Evolutionary conservation across 805 yeast species (phyloP).

Genomic region (Pichia thaimueangensis): DNA sequence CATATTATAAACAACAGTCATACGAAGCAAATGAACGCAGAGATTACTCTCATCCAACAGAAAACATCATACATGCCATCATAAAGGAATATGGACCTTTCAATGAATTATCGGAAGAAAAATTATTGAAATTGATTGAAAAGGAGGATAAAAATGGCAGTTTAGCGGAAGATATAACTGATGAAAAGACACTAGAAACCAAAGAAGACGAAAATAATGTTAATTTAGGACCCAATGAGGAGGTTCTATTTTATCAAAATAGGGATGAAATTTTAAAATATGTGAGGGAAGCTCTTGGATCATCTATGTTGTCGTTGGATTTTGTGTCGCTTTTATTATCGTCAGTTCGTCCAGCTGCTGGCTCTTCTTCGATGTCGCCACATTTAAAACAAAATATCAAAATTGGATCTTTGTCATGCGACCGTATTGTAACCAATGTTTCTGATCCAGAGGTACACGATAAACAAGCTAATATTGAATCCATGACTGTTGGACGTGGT

Average conservation of each 20-base stretch:
- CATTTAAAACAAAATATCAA: constrained; percentile 69
- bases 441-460: constrained; percentile 15
- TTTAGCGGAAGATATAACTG: constrained; percentile 13
- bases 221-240: neutral
- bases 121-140: constrained; percentile 40
- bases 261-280: constrained; percentile 47
- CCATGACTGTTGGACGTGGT: constrained; percentile 49
- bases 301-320: constrained; percentile 81
- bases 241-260: constrained; percentile 36
- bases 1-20: constrained; percentile 8
- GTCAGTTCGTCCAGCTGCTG: constrained; percentile 77
- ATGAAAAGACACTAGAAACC: constrained; percentile 13
- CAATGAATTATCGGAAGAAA: constrained; percentile 49
- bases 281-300: constrained; percentile 71
- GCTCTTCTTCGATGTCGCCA: constrained; percentile 82
- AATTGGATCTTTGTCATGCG: constrained; percentile 62
- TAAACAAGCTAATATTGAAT: constrained; percentile 16
- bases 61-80: constrained; percentile 12
- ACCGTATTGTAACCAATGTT: constrained; percentile 28
- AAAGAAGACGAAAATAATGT: neutral
- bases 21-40: neutral
- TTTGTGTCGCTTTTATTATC: constrained; percentile 80
- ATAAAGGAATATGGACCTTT: constrained; percentile 35
- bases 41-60: constrained; percentile 19
- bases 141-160: constrained; percentile 13